phyloP scores from a whole-genome alignment of 2,329 filamentous ascomycete genomes.

The Aureobasidium subglaciale region DNA sequence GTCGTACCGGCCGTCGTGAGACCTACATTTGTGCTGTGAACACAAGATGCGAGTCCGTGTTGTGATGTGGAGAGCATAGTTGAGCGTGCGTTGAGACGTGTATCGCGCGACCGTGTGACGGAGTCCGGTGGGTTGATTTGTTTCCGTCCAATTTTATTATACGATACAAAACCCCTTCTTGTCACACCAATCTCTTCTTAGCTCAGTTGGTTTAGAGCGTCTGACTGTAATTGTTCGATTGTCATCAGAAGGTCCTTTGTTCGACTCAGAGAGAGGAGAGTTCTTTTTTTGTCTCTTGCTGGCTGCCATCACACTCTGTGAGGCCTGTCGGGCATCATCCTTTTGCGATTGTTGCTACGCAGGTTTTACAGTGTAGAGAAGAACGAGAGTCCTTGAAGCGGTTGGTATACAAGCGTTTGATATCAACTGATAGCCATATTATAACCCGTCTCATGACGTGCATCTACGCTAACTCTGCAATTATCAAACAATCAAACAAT shows the following conservation, averaged over 20 bases:
- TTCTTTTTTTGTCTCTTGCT: slow-evolving; percentile 5
- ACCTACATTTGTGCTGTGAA: not conserved
- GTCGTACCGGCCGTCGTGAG: not conserved
- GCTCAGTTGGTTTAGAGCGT: slow-evolving; percentile 15
- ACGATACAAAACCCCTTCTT: no score
- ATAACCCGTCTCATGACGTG: not conserved
- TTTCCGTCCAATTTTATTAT: not conserved
- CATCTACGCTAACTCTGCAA: not conserved
- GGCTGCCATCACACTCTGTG: no score
- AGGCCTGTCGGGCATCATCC: not conserved
- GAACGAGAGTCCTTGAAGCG: no score
- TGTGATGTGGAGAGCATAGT: no score
- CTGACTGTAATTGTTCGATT: slow-evolving; percentile 12
- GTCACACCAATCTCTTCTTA: slow-evolving; percentile 9
- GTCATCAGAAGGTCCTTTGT: slow-evolving; percentile 13
- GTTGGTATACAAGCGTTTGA: not conserved
- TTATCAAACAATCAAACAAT: not conserved
- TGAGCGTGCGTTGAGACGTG: not conserved
- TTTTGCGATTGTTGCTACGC: no score
- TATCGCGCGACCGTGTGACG: not conserved
- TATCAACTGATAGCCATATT: not conserved
- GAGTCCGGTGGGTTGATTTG: not conserved
- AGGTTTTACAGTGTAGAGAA: no score
- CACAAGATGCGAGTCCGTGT: no score
- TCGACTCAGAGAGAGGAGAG: slow-evolving; percentile 13